phyloP scores from a whole-genome alignment of 805 yeast species.

The Starmerella asiatica region DNA sequence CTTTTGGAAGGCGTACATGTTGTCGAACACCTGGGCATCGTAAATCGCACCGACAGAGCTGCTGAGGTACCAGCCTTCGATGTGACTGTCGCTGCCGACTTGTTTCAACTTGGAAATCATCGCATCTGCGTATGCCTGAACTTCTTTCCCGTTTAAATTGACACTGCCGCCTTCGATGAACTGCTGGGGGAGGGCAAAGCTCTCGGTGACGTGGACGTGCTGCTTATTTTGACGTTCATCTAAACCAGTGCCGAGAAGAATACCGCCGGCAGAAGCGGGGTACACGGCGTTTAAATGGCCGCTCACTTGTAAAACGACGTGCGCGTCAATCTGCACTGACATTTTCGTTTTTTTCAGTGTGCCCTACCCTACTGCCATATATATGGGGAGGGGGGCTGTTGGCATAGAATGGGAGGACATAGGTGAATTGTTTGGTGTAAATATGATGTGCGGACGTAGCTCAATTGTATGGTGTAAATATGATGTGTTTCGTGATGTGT shows the following conservation, averaged over 20 bases:
- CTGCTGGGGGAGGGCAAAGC: slow-evolving; percentile 50
- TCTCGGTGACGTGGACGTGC: slow-evolving; percentile 22
- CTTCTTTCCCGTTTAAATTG: slow-evolving; percentile 47
- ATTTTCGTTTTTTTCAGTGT: slow-evolving; percentile 3
- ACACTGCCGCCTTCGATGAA: slow-evolving; percentile 47
- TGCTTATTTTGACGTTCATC: slow-evolving; percentile 10
- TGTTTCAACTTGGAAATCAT: slow-evolving; percentile 47
- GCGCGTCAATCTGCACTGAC: slow-evolving; percentile 19
- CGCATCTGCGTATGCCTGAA: slow-evolving; percentile 55
- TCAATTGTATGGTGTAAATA: too few species aligned
- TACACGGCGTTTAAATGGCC: slow-evolving; percentile 21
- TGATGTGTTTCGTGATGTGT: too few species aligned
- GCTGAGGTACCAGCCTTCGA: slow-evolving; percentile 72
- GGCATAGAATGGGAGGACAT: too few species aligned
- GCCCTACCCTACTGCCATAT: too few species aligned
- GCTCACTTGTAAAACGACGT: slow-evolving; percentile 20
- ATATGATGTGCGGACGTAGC: too few species aligned
- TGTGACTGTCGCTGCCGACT: slow-evolving; percentile 52
- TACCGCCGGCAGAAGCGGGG: slow-evolving; percentile 22
- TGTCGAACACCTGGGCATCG: slow-evolving; percentile 49
- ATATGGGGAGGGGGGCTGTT: too few species aligned
- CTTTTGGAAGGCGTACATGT: slow-evolving; percentile 50
- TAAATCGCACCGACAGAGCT: slow-evolving; percentile 57
- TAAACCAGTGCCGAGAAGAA: slow-evolving; percentile 19
- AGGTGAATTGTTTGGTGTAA: too few species aligned